phyloP scores from a whole-genome alignment of 1,284 basidiomycete species.

The Microbotryum lychnidis-dioicae region DNA sequence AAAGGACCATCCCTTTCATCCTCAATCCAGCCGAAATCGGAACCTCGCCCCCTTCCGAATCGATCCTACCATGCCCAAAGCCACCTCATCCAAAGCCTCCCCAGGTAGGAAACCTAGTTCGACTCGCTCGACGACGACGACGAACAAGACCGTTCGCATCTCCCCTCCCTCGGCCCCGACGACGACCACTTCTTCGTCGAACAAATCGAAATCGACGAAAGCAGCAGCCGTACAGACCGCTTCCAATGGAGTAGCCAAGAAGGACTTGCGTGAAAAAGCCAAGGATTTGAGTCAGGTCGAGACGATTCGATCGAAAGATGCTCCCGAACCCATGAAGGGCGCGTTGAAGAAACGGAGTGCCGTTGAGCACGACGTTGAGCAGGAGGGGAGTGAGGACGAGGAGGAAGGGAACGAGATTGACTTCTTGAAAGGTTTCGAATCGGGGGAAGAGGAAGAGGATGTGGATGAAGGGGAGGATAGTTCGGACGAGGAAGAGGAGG shows the following conservation, averaged over 20 bases:
- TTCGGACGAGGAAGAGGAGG: constrained; percentile 63
- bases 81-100: too few species aligned
- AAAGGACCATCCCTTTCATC: too few species aligned
- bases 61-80: too few species aligned
- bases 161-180: neutral
- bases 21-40: too few species aligned
- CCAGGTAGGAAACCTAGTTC: too few species aligned
- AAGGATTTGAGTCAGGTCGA: constrained; percentile 13
- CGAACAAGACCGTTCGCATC: neutral
- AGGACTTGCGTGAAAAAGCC: constrained; percentile 21
- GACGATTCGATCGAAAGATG: constrained; percentile 15
- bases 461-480: constrained; percentile 60
- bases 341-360: constrained; percentile 65
- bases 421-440: constrained; percentile 32
- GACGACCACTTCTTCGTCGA: too few species aligned
- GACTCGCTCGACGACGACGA: too few species aligned
- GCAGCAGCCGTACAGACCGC: neutral
- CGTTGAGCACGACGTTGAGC: constrained; percentile 45
- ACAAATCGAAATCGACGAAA: neutral
- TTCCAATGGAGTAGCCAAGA: neutral
- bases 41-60: too few species aligned
- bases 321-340: constrained; percentile 52
- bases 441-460: constrained; percentile 12
- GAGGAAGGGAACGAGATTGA: constrained; percentile 34
- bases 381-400: constrained; percentile 35